Base-by-base conservation (phyloP, 2,329 filamentous ascomycete genomes). In the Calonectria naviculata region DNA sequence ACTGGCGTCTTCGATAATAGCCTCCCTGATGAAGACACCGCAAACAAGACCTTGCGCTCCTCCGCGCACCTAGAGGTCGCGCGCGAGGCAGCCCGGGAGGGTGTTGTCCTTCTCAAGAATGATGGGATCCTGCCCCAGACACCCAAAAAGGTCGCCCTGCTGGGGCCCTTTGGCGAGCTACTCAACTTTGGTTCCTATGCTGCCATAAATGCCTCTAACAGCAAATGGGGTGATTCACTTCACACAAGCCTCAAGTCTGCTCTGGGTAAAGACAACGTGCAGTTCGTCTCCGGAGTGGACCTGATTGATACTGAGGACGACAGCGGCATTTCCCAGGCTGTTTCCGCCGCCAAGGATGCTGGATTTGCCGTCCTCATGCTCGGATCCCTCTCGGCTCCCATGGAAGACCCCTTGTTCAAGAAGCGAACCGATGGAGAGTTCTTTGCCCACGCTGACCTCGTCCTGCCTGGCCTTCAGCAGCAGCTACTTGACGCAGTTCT, bases 81-180 rank as follows among this genome's bases (percentile, higher is more conserved):
- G 1, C 71, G 46, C 1, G 68, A 74, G 12, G 70, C 72, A n/a
- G 72, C 67, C 7, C 65, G 70, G n/a, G 72, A 75, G 34, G 70
- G 68, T 6, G 65, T 92, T 19, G 90, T 92, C 3, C 85, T 93
- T n/a, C 82, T 93, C 44, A 92, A 92, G 81, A 93, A 93, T 71
- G 86, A 91, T 36, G 85, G 86, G 15, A 82, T 83, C 24, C 80
- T 89, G 2, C 83, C 93, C 1, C 90, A 91, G 6, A 79, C 89
- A 8, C 84, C 72, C 0, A 38, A 67, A 7, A 76, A 74, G 68
- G 67, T 67, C 0, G 77, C 70, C 36, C 66, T 67, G 60, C 71
- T 79, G 0, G 76, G 76, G 1, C 73, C 80, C 6, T 77, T 83
- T 65, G 79, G 80, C 3, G 76, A 81, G 19, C 71, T 75, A 1